A percentile compares a stretch with the other conserved stretches of the same genome.
Evolutionary conservation across 2,329 filamentous ascomycete genomes (phyloP).

Genomic region (Hypoxylon sp.): DNA sequence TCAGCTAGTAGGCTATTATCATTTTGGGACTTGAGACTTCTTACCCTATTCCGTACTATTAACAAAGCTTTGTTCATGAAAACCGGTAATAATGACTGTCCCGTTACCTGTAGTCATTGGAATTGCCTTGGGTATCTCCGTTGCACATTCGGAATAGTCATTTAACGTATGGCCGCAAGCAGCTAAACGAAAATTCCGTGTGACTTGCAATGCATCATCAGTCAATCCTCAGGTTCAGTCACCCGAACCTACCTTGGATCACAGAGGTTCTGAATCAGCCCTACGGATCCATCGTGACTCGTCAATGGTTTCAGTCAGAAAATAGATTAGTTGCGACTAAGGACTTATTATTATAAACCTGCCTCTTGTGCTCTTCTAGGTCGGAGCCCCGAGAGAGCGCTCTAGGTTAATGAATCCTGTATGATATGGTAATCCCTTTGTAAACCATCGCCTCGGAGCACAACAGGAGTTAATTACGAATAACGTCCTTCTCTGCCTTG

Average conservation of each 20-base stretch:
- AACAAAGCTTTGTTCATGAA: slow-evolving; percentile 2
- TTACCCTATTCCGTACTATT: neutral
- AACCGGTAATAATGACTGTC: neutral
- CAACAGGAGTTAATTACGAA: neutral
- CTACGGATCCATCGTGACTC: neutral
- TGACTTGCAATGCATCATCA: neutral
- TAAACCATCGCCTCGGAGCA: neutral
- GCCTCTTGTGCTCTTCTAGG: neutral
- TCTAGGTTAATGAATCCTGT: neutral
- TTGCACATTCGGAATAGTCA: neutral
- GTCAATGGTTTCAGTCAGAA: neutral
- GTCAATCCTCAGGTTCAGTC: slow-evolving; percentile 4
- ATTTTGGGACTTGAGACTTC: neutral
- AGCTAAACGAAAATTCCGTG: neutral
- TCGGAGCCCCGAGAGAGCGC: neutral
- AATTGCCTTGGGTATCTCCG: neutral
- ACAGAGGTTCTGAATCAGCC: slow-evolving; percentile 8
- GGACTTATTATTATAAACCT: neutral
- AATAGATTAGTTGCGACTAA: slow-evolving; percentile 1
- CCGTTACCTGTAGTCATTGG: neutral
- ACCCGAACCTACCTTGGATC: neutral
- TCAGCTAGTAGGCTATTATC: neutral
- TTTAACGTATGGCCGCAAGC: neutral
- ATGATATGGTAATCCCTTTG: slow-evolving; percentile 5
- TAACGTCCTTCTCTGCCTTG: neutral